These are phyloP conservation scores for Alternaria gansuensis DNA, from an alignment of 2,329 filamentous ascomycete species.

Conservation along the genomic window DNA sequence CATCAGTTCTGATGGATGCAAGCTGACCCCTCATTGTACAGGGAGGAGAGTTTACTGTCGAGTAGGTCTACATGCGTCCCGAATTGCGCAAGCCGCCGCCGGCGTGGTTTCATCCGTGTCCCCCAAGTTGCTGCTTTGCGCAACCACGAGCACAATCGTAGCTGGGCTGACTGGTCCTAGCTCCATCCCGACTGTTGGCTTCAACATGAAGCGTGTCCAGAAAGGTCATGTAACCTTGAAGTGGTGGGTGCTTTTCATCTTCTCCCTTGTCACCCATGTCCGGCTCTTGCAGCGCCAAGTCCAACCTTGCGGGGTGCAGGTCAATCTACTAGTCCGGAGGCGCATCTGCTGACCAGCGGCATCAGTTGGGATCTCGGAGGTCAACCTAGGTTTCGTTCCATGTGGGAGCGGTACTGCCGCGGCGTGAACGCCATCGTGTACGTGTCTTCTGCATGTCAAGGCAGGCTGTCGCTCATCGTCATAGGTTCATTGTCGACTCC, in stretches of 20 bases:
- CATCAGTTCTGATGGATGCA: conserved; percentile 28
- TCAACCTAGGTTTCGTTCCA: conserved; percentile 93
- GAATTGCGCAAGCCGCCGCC: conserved; percentile 39
- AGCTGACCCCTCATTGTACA: conserved; percentile 57
- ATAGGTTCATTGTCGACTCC: conserved; percentile 92
- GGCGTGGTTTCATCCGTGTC: conserved; percentile 40
- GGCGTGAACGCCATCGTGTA: conserved; percentile 96
- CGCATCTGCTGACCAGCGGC: conserved; percentile 51
- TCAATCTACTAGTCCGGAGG: conserved; percentile 40
- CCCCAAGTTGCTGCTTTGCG: conserved; percentile 40
- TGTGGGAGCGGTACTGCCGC: conserved; percentile 99
- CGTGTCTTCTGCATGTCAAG: conserved; percentile 40
- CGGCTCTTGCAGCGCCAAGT: conserved; percentile 50
- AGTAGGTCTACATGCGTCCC: conserved; percentile 71
- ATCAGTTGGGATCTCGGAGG: conserved; percentile 92
- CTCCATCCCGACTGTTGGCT: conserved; percentile 97
- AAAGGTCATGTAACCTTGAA: conserved; percentile 98
- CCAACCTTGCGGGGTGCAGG: conserved; percentile 42
- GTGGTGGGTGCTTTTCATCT: conserved; percentile 66
- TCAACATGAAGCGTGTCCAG: conserved; percentile 98
- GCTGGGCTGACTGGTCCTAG: conserved; percentile 64
- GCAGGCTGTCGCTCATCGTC: conserved; percentile 38
- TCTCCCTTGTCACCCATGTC: conserved; percentile 48
- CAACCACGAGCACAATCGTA: conserved; percentile 40
- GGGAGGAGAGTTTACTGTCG: conserved; percentile 98